Percentiles rank a stretch among this genome's conserved stretches.
These are phyloP conservation scores for Neocallimastix lanati DNA, from an alignment of 192 early-diverging fungal genomes.

Conservation along the genomic window DNA sequence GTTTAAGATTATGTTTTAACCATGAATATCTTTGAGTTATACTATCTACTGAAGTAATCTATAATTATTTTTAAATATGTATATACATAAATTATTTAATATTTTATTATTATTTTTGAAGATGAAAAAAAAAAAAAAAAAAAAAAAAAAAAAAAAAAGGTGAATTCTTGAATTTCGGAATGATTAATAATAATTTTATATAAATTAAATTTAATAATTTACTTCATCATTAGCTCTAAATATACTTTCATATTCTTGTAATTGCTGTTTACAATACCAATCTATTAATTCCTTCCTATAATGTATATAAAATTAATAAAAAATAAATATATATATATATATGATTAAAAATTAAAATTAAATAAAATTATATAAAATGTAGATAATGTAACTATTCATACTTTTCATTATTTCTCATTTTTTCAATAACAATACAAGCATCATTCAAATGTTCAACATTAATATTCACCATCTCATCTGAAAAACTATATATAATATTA, in stretches of 20 bases:
- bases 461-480: background rate
- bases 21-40: constrained; percentile 79
- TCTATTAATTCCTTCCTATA: constrained; percentile 37
- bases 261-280: constrained; percentile 65
- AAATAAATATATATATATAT: too few relatives aligned
- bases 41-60: constrained; percentile 69
- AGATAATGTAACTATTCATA: constrained; percentile 7
- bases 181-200: too few relatives aligned
- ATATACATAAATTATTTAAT: background rate
- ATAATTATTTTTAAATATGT: constrained; percentile 11
- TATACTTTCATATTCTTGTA: constrained; percentile 63
- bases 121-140: too few relatives aligned
- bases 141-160: too few relatives aligned
- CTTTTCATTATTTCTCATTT: constrained; percentile 44
- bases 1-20: constrained; percentile 74
- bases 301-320: background rate
- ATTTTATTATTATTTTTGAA: too few relatives aligned
- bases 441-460: constrained; percentile 36
- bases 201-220: background rate
- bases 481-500: constrained; percentile 19
- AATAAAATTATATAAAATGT: too few relatives aligned
- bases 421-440: constrained; percentile 59
- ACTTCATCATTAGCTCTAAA: constrained; percentile 50
- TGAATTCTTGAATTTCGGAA: too few relatives aligned
- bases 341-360: too few relatives aligned